These are phyloP conservation scores for Melastoma candidum DNA, from an alignment of 441 rosid species.

Conservation along the genomic window DNA sequence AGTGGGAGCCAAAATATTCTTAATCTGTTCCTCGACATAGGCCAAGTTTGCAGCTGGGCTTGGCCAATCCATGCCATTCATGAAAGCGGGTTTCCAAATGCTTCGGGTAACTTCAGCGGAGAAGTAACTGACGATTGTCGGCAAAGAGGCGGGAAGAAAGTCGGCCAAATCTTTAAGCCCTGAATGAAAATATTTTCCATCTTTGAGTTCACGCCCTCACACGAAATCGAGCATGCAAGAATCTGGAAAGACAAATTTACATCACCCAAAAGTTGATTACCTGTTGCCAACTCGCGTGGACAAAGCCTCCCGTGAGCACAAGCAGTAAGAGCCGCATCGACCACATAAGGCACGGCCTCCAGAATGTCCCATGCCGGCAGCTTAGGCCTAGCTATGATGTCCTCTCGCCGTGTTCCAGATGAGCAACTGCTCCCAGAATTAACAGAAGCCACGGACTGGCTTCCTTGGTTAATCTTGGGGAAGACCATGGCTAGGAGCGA, in stretches of 20 bases:
- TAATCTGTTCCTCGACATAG: conserved; percentile 57
- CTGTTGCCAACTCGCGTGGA: conserved; percentile 76
- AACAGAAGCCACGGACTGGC: conserved; percentile 43
- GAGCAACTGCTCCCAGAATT: conserved; percentile 62
- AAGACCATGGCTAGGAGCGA: conserved; percentile 60
- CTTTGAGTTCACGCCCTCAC: conserved; percentile 8
- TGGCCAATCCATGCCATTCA: conserved; percentile 83
- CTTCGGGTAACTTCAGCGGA: conserved; percentile 72
- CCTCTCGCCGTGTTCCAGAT: conserved; percentile 54
- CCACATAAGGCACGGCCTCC: conserved; percentile 68
- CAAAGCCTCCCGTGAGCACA: conserved; percentile 71
- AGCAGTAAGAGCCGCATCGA: conserved; percentile 71
- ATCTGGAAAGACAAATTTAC: neutral
- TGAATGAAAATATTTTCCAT: conserved; percentile 21
- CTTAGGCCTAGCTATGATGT: conserved; percentile 37
- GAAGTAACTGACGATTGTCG: conserved; percentile 70
- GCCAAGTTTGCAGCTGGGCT: conserved; percentile 71
- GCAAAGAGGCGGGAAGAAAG: conserved; percentile 64
- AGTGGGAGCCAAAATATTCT: conserved; percentile 53
- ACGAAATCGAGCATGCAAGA: conserved; percentile 1
- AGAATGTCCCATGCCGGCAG: conserved; percentile 80
- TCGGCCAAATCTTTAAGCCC: conserved; percentile 73
- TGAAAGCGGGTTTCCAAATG: conserved; percentile 68
- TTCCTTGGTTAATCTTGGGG: conserved; percentile 42
- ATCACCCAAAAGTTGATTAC: conserved; percentile 16